Evolutionary conservation across 352 stramenopile species (phyloP).

Genomic region (Globisporangium polare): DNA sequence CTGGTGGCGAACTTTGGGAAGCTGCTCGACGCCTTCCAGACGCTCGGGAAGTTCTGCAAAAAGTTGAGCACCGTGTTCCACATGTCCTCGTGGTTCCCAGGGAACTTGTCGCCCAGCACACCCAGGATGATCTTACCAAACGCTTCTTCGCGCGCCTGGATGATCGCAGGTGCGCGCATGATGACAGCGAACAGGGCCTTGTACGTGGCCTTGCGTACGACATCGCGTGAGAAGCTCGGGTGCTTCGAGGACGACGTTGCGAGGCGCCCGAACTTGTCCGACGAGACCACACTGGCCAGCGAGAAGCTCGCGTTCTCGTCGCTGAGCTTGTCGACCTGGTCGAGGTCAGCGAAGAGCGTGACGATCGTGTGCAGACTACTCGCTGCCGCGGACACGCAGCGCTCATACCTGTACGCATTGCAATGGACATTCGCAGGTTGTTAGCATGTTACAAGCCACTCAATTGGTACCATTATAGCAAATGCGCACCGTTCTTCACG

Average conservation of each 20-base stretch:
- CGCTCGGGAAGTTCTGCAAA: conserved; percentile 40
- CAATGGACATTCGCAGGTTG: not conserved
- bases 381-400: conserved; percentile 59
- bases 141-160: conserved; percentile 40
- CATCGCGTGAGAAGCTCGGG: conserved; percentile 65
- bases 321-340: conserved; percentile 35
- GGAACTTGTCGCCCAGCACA: conserved; percentile 61
- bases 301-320: conserved; percentile 31
- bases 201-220: conserved; percentile 66
- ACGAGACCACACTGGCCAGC: conserved; percentile 47
- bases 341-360: conserved; percentile 37
- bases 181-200: conserved; percentile 51
- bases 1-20: conserved; percentile 63
- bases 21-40: conserved; percentile 37
- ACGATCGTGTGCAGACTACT: conserved; percentile 58
- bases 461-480: not conserved
- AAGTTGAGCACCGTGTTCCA: conserved; percentile 78
- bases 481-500: conserved; percentile 56
- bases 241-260: conserved; percentile 68
- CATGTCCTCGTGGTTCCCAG: conserved; percentile 62
- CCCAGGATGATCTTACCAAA: conserved; percentile 75
- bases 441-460: not conserved
- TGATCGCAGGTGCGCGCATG: conserved; percentile 31
- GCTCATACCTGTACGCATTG: conserved; percentile 29
- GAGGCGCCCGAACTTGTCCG: conserved; percentile 56